Evolutionary conservation across 805 yeast genomes (phyloP).

Genomic region (Clavispora asparagi): DNA sequence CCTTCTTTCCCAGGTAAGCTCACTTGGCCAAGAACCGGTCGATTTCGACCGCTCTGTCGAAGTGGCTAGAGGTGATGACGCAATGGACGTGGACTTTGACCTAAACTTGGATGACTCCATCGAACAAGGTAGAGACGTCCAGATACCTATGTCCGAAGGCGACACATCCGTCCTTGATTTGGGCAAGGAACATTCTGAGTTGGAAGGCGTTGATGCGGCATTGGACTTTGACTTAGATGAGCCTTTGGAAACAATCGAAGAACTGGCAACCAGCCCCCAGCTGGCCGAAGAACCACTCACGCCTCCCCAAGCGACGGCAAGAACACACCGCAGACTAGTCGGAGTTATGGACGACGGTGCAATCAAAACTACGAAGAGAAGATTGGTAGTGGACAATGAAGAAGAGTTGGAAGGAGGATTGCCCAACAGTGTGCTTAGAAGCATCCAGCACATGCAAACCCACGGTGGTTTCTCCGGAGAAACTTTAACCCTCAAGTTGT

Average conservation of each 20-base stretch:
- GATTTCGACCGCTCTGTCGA: constrained; percentile 59
- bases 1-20: constrained; percentile 10
- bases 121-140: constrained; percentile 49
- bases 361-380: constrained; percentile 43
- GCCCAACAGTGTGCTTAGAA: constrained; percentile 28
- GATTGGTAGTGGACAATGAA: constrained; percentile 40
- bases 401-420: constrained; percentile 42
- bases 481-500: constrained; percentile 22
- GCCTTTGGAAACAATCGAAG: constrained; percentile 36
- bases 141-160: constrained; percentile 11
- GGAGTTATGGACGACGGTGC: constrained; percentile 38
- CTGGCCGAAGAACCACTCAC: constrained; percentile 20
- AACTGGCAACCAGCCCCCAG: constrained; percentile 7
- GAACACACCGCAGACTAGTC: constrained; percentile 24
- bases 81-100: constrained; percentile 51
- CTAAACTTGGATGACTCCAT: constrained; percentile 37
- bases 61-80: constrained; percentile 51
- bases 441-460: constrained; percentile 24
- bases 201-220: constrained; percentile 8
- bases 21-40: constrained; percentile 29
- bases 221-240: constrained; percentile 21
- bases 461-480: constrained; percentile 14
- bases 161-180: constrained; percentile 15
- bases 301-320: constrained; percentile 14
- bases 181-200: neutral